phyloP scores from a whole-genome alignment of 257 asterid species.

The Solanum lignicaule region DNA sequence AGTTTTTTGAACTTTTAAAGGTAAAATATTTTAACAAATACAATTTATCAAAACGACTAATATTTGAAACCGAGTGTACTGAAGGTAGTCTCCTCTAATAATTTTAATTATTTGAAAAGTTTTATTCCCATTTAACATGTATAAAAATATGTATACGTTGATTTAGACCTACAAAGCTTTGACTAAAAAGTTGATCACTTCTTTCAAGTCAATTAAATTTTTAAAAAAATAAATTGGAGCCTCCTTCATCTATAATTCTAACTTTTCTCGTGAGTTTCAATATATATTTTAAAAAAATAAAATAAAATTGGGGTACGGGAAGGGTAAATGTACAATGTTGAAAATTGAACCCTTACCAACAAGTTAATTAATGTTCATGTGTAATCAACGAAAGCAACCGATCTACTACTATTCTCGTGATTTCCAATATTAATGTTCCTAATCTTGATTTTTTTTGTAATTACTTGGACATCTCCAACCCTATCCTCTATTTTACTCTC shows the following conservation, averaged over 20 bases:
- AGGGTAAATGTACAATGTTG: background rate
- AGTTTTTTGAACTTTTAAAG: background rate
- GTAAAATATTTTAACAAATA: background rate
- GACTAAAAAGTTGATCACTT: background rate
- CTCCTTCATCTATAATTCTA: background rate
- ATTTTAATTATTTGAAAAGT: background rate
- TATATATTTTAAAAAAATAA: too few species aligned
- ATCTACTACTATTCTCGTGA: background rate
- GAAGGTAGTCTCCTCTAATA: background rate
- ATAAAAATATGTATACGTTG: background rate
- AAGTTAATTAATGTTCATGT: too few species aligned
- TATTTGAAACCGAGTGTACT: background rate
- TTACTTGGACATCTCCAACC: background rate
- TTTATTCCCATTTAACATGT: background rate
- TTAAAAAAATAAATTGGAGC: background rate
- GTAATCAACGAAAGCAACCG: too few species aligned
- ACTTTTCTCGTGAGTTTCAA: background rate
- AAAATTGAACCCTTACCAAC: background rate
- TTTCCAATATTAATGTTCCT: background rate
- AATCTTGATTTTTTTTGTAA: background rate
- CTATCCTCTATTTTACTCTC: too few species aligned
- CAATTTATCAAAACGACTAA: background rate
- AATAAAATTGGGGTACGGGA: background rate
- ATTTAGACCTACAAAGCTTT: background rate
- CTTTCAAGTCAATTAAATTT: background rate